Evolutionary conservation across 352 stramenopile species (phyloP), one percentile per base, ranked within the genome.

Genomic region (Phytopythium helicoides): DNA sequence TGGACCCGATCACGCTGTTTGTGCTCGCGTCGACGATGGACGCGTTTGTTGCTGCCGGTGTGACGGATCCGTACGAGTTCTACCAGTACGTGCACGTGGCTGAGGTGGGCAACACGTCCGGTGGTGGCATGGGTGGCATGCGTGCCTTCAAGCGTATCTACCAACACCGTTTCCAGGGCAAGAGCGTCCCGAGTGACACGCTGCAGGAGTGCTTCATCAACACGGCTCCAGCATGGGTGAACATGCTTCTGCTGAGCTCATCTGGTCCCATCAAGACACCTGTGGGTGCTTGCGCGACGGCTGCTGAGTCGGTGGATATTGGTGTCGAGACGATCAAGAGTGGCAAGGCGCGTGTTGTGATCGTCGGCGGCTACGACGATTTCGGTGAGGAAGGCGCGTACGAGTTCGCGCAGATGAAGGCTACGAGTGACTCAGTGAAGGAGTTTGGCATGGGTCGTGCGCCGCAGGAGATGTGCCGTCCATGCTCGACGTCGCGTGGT

Each of bases 81-180:
- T 96, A 96, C 68, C 74, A 94, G 63, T 95, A 96, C 61, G 81
- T 95, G 14, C 87, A 96, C 64, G 87, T 96, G 1, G 91, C 80
- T 22, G 83, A 94, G 56, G 60, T 96, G 26, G 87, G 87, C 15
- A 95, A 95, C 73, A 90, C 77, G 6, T 90, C 82, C 0, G 87
- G 87, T 38, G 85, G 86, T 52, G 85, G 80, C 28, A 87, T 94
- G 70, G 85, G 87, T 45, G 87, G 87, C 25, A 86, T 94, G 76
- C 76, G 79, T 31, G 71, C 80, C 6, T 71, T 94, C 31, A 86
- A 82, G 46, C 65, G 81, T 16, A 87, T 95, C 36, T 96, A 90
- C 65, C 69, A 84, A 35, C 52, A 73, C 15, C 79, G 87, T n/a
- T 38, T 82, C 22, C 56, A 87, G 3, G 86, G 83, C 47, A 89